A percentile compares a stretch with the other conserved stretches of the same genome.
phyloP scores from a whole-genome alignment of 345 rosid species.

The Adansonia digitata region DNA sequence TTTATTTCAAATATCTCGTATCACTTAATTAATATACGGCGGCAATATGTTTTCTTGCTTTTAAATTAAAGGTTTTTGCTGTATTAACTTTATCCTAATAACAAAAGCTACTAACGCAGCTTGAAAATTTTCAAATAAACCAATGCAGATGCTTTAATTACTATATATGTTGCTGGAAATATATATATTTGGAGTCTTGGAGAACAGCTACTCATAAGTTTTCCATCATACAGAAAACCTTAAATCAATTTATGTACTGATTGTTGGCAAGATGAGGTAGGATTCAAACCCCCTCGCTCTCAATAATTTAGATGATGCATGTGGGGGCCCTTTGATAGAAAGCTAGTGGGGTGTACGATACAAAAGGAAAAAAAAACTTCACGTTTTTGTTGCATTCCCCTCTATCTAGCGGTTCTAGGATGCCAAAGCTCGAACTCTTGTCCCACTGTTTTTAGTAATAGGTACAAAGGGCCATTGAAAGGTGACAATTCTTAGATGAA shows the following conservation, averaged over 20 bases:
- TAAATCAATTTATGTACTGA: not conserved
- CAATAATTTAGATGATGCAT: not conserved
- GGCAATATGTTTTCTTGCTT: not conserved
- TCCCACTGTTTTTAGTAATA: not conserved
- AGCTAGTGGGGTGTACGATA: not conserved
- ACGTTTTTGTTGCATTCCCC: not conserved
- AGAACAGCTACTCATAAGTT: not conserved
- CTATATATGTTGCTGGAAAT: not conserved
- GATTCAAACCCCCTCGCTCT: conserved; percentile 1
- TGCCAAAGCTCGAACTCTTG: not conserved
- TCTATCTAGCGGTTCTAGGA: not conserved
- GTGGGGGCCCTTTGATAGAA: not conserved
- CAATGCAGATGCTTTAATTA: not conserved
- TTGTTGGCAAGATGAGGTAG: not conserved
- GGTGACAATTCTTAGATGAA: not conserved
- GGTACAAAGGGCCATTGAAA: not conserved
- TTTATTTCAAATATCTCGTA: too few relatives aligned
- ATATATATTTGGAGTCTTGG: not conserved
- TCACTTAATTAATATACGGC: too few relatives aligned
- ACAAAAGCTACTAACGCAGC: too few relatives aligned
- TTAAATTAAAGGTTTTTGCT: not conserved
- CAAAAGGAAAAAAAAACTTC: not conserved
- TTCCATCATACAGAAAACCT: not conserved
- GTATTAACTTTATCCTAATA: not conserved
- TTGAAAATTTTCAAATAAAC: not conserved